Evolutionary conservation across 306 rosid species (phyloP), one percentile per base, ranked within the genome.

Genomic region (Castanopsis chinensis): DNA sequence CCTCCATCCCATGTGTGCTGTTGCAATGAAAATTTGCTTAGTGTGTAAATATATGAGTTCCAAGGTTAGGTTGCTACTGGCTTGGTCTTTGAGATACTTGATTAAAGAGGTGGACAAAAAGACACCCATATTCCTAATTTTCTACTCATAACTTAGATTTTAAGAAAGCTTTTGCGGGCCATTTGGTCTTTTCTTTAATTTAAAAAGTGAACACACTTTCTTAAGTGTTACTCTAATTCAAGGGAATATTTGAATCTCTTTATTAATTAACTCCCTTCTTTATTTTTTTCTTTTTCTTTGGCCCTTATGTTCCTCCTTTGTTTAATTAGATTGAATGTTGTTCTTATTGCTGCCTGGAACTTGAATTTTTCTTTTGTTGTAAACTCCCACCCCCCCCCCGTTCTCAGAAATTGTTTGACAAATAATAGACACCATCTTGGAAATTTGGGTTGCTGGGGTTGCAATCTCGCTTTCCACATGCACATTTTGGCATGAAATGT

Each of bases 121-220:
- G 2, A 25, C 27, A 1, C 27, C 27, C 27, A 1, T 25, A 25
- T 25, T 25, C 27, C 27, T 25, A 25, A 25, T 25, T 25, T 25
- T 25, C 27, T 25, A 25, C 27, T 25, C 27, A 25, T 25, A 25
- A 25, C 27, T 25, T 1, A 25, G 27, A 25, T 25, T 25, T 25
- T 25, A 25, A 25, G 27, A 25, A 25, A 25, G 27, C 27, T 25
- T 25, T 25, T 25, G 27, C 27, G 1, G 27, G 27, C 27, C 27
- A 25, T 25, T 25, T 25, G 27, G 27, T 2, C 27, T 25, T 25
- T 25, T 25, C 27, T 25, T 25, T 25, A 25, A 25, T 25, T 25
- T 45, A 27, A 68, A 87, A 88, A 89, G 87, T 85, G 78, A 76
- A 76, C 88, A 79, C 72, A 82, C 88, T 83, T 83, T 84, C 83